Percentiles rank a stretch among this genome's conserved stretches.
Evolutionary conservation across 2,329 filamentous ascomycete genomes (phyloP).

Genomic region (Zymoseptoria tritici): DNA sequence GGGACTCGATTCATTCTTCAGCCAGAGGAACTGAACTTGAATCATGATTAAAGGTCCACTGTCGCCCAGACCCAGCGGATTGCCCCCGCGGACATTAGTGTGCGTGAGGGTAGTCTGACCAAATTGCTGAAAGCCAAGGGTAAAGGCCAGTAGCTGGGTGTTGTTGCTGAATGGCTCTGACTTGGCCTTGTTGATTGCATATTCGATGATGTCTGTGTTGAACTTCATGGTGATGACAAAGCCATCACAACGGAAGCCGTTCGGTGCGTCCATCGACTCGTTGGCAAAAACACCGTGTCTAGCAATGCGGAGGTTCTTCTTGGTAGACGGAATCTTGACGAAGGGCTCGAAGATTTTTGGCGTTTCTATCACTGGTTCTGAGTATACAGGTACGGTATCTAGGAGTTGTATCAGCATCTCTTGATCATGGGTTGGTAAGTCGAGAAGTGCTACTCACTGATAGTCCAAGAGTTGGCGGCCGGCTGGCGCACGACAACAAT

Average conservation of each 20-base stretch:
- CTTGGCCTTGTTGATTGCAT: neutral
- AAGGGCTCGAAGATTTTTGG: slow-evolving; percentile 5
- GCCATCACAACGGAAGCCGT: neutral
- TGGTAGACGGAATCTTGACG: neutral
- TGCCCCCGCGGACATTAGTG: neutral
- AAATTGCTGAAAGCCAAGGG: neutral
- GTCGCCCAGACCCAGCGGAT: neutral
- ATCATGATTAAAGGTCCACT: neutral
- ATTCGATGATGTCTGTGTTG: slow-evolving; percentile 4
- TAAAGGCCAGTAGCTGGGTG: neutral
- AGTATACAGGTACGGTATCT: slow-evolving; percentile 3
- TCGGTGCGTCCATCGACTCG: neutral
- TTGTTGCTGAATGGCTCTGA: neutral
- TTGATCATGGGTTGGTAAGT: neutral
- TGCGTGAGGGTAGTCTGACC: neutral
- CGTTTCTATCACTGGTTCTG: slow-evolving; percentile 1
- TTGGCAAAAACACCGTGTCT: neutral
- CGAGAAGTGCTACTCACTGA: neutral
- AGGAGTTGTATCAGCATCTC: neutral
- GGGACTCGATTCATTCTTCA: neutral
- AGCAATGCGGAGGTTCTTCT: slow-evolving; percentile 2
- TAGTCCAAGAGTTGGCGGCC: neutral
- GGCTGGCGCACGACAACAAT: neutral
- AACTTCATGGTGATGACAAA: slow-evolving; percentile 7
- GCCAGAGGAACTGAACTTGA: neutral